Base-by-base conservation (phyloP, 345 rosid species). In the Euphorbia peplus region DNA sequence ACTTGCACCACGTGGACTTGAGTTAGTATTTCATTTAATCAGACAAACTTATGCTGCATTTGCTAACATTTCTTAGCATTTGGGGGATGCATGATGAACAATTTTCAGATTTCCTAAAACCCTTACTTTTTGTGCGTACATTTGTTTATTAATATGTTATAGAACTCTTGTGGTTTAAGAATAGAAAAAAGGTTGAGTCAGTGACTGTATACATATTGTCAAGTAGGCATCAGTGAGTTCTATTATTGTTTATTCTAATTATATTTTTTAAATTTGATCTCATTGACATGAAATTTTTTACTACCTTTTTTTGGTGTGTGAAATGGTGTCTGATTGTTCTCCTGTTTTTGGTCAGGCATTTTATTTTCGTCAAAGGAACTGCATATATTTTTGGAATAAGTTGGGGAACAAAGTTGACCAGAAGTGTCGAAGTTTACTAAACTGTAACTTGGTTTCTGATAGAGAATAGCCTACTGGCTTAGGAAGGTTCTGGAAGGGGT, bases 1-100 rank as follows among this genome's bases (percentile, higher is more conserved):
- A 60, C 81, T 91, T 66, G 89, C 96, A 66, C 86, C 96, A 22
- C 97, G 97, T n/a, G 98, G 99, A 61, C 50, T 82, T 63, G 95
- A 86, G 97, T 95, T 72, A 84, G 92, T 84, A 81, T 47, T 44
- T 66, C 63, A 9, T 48, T 32, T 21, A 48, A n/a, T 21, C 37
- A 19, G 14, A 44, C 26, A 35, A 37, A n/a, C n/a, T n/a, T n/a
- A n/a, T n/a, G n/a, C n/a, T n/a, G n/a, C n/a, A n/a, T n/a, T n/a
- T n/a, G n/a, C n/a, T 55, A 41, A 52, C 7, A n/a, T 6, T 46
- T 25, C 0, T 30, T 41, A 37, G 42, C n/a, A n/a, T n/a, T n/a
- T n/a, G n/a, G n/a, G n/a, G n/a, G n/a, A n/a, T n/a, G n/a, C n/a
- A n/a, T n/a, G n/a, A n/a, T n/a, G n/a, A n/a, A n/a, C n/a, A n/a